These are phyloP conservation scores for Nymphaea thermarum DNA, from an alignment of 164 flowering plant genomes.

Conservation along the genomic window DNA sequence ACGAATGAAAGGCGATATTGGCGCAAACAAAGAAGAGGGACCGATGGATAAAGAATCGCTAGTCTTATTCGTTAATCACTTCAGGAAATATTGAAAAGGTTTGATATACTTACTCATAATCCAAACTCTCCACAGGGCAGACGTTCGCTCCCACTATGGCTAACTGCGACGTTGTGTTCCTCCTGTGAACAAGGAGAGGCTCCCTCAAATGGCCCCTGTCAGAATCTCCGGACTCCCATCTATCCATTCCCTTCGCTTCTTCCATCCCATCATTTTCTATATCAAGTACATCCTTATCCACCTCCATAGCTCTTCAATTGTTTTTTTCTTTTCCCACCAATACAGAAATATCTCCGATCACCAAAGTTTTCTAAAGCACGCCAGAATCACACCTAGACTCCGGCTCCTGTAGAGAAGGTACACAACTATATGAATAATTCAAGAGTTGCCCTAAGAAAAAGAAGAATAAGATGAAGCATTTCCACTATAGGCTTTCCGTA, in stretches of 20 bases:
- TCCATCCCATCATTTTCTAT: constrained; percentile 21
- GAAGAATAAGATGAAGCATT: background rate
- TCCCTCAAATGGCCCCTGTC: constrained; percentile 20
- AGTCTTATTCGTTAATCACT: no score
- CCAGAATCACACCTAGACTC: no score
- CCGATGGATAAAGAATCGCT: background rate
- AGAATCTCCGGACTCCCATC: constrained; percentile 14
- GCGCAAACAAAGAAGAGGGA: no score
- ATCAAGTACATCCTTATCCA: constrained; percentile 21
- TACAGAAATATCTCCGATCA: no score
- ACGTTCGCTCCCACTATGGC: constrained; percentile 70
- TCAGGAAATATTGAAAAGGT: no score
- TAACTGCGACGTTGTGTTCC: constrained; percentile 58
- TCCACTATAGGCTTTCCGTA: background rate
- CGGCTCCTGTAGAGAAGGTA: background rate
- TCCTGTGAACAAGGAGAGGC: constrained; percentile 37
- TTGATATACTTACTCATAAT: constrained; percentile 47
- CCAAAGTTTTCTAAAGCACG: no score
- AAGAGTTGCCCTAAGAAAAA: background rate
- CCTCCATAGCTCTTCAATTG: constrained; percentile 2
- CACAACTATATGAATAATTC: background rate
- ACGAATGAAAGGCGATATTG: background rate
- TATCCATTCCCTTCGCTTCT: constrained; percentile 8
- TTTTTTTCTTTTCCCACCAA: background rate
- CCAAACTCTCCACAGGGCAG: constrained; percentile 66